These are phyloP conservation scores for Phoenix dactylifera DNA, from an alignment of 176 grass and related monocot species.

Conservation along the genomic window DNA sequence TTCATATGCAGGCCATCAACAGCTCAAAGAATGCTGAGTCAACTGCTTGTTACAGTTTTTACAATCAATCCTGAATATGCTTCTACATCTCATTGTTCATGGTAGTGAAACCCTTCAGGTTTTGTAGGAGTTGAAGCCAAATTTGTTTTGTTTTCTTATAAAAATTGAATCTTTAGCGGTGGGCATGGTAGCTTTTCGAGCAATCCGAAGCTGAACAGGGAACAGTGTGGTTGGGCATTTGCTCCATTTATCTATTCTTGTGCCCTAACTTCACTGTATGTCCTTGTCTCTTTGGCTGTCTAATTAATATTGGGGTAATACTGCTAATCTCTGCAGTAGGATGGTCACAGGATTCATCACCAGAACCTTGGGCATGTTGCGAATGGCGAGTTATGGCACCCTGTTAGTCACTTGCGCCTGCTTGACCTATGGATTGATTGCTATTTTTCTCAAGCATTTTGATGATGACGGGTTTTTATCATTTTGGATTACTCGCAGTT, in stretches of 20 bases:
- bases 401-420: slow-evolving; percentile 34
- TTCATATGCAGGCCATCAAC: slow-evolving; percentile 74
- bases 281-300: neutral
- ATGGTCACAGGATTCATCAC: slow-evolving; percentile 93
- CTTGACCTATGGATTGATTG: slow-evolving; percentile 1
- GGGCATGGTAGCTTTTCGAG: slow-evolving; percentile 90
- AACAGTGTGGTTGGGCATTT: slow-evolving; percentile 90
- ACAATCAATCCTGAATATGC: slow-evolving; percentile 93
- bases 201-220: slow-evolving; percentile 69
- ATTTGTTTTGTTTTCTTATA: slow-evolving; percentile 1
- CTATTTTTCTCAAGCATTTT: neutral
- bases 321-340: slow-evolving; percentile 40
- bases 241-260: slow-evolving; percentile 92
- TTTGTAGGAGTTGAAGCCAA: slow-evolving; percentile 9
- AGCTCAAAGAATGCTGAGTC: slow-evolving; percentile 98
- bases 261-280: slow-evolving; percentile 80
- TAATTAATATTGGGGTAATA: neutral
- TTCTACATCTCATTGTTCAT: slow-evolving; percentile 95
- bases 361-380: slow-evolving; percentile 93
- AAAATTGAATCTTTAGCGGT: slow-evolving; percentile 22
- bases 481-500: slow-evolving; percentile 35
- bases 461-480: slow-evolving; percentile 16
- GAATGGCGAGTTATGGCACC: slow-evolving; percentile 91
- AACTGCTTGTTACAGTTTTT: slow-evolving; percentile 78
- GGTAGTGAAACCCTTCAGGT: slow-evolving; percentile 99